phyloP scores from a whole-genome alignment of 345 rosid genomes.

The Cochlearia excelsa region DNA sequence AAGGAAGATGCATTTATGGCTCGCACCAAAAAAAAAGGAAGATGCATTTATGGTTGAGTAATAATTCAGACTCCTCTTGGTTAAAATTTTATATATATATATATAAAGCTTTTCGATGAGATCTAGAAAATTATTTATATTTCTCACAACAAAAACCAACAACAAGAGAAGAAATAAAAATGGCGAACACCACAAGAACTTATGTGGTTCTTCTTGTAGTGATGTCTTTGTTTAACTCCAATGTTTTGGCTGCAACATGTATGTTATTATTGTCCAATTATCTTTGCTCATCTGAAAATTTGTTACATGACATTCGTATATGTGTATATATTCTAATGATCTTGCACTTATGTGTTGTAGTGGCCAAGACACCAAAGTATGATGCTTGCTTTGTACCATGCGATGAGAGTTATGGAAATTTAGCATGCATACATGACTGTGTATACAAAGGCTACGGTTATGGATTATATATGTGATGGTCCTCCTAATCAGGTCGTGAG shows the following conservation, averaged over 20 bases:
- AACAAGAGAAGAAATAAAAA: background rate
- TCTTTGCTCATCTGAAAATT: background rate
- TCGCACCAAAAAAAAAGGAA: no score
- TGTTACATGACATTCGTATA: background rate
- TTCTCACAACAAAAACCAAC: background rate
- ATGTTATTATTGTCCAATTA: background rate
- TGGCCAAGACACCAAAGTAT: background rate
- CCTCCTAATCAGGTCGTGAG: no score
- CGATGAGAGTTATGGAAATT: background rate
- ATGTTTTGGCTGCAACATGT: background rate
- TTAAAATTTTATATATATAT: no score
- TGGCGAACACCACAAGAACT: background rate
- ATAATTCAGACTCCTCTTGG: no score
- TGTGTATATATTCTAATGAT: background rate
- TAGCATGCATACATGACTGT: constrained; percentile 1
- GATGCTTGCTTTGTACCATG: background rate
- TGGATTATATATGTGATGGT: background rate
- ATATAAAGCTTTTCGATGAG: background rate
- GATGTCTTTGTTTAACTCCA: background rate
- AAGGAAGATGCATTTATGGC: no score
- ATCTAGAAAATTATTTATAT: background rate
- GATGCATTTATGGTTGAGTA: no score
- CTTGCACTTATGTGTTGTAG: background rate
- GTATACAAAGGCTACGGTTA: background rate
- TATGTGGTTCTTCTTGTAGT: constrained; percentile 7